Evolutionary conservation across 345 rosid genomes (phyloP), one percentile per base, ranked within the genome.

Genomic region (Aegle marmelos): DNA sequence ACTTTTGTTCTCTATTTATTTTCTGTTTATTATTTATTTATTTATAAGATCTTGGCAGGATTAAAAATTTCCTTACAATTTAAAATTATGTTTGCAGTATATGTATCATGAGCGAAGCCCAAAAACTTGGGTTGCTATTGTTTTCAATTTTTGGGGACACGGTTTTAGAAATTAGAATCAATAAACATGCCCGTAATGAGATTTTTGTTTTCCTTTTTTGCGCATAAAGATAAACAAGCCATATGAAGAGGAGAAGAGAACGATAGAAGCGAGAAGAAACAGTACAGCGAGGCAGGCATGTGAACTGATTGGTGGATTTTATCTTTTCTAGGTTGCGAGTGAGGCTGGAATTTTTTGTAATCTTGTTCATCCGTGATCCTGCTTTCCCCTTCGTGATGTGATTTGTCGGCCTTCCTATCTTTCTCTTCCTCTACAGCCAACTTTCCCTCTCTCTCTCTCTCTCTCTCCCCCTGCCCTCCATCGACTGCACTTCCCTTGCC

Each of bases 261-360:
- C 14, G 22, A 76, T 19, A 78, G 16, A 54, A 37, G 84, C 37
- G 54, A 57, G 62, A 69, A 72, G 39, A 71, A 72, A 72, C 74
- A 69, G 9, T 57, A 75, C 84, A 83, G 84, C 78, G 16, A 87
- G 73, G 85, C 82, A 78, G 64, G 54, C 85, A 85, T 83, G 84
- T 83, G 83, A 65, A 2, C 22, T 8, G 57, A 71, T 60, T 72
- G 61, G 60, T 70, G 17, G 74, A 9, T 25, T 50, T 5, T 45
- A 45, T 45, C 50, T 13, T 45, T 45, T 45, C 17, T 0, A 45
- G 4, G 13, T 13, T 3, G 4, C 13, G 50, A 53, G 57, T 1
- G 83, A 73, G 53, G 79, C 81, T 73, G 85, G 76, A 77, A 36
- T 74, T 8, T 37, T 79, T 85, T 85, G 88, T 78, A 68, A 24